Base-by-base conservation (phyloP, 371 early-diverging fungal genomes). In the Apophysomyces ossiformis region DNA sequence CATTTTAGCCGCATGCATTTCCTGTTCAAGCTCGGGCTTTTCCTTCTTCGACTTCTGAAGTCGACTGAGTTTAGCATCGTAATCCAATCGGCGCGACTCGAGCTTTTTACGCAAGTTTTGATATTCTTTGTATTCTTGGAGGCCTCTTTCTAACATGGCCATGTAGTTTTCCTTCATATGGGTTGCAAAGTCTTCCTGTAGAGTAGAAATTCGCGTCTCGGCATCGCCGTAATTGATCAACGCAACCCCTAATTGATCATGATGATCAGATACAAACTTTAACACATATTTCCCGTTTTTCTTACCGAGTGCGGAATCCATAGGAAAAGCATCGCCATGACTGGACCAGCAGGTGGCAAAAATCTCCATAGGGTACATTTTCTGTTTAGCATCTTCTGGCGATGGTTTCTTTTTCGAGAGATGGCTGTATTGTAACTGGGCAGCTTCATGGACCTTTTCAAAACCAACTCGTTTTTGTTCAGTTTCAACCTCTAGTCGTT, bases 21-120 rank as follows among this genome's bases (percentile, higher is more conserved):
- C 97, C 66, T 97, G 96, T 69, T 95, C 97, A 60, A 93, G 81
- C 50, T 92, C 90, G 7, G 94, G 91, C 47, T 90, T 93, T 67
- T 96, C 96, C 78, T 95, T 96, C 74, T 95, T 95, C 32, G 89
- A 84, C 71, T 93, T 94, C 67, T 94, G 91, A 32, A 94, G 86
- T 68, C 92, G 91, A 77, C 85, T 87, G 36, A 91, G 75, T 77
- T 96, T 97, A 44, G 95, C 88, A 74, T 98, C 98, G 72, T 93
- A 96, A 68, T 98, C 97, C 63, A 93, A 76, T 64, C 97, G 87
- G 44, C 97, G 86, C 62, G 90, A 89, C 61, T 95, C 94, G 5
- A 97, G 81, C 74, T 97, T 97, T 67, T 88, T 90, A 64, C 93
- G 87, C 64, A 94, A 64, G 9, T 77, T 59, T 62, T 85, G 66